Conservation (phyloP, 106 monocot species). For the Dactylorhiza incarnata region DNA sequence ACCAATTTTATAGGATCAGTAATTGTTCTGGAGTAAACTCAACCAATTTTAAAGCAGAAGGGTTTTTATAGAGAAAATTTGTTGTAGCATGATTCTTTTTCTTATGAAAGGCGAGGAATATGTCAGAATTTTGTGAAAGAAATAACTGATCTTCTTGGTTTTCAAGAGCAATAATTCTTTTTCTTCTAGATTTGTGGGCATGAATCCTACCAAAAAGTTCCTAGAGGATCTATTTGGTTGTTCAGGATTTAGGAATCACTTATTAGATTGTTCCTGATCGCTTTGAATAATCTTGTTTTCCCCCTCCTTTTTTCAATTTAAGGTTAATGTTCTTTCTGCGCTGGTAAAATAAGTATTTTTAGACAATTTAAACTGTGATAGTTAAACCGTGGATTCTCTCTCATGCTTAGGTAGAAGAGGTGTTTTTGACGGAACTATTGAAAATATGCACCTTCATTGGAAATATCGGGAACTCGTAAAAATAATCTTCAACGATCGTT, state of each 20-base stretch:
- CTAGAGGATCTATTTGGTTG: not conserved
- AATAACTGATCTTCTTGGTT: not conserved
- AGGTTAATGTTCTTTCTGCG: not conserved
- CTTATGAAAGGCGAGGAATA: no score
- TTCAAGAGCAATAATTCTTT: not conserved
- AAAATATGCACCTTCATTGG: slow-evolving; percentile 99
- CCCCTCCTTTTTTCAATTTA: not conserved
- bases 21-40: no score
- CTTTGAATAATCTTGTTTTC: not conserved
- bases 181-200: not conserved
- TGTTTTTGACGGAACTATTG: slow-evolving; percentile 94
- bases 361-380: not conserved
- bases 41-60: no score
- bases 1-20: no score
- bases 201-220: not conserved
- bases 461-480: slow-evolving; percentile 98
- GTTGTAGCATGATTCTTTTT: no score
- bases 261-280: not conserved
- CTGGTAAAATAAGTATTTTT: not conserved
- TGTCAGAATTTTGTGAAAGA: not conserved
- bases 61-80: no score
- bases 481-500: slow-evolving; percentile 63
- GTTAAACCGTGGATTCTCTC: not conserved
- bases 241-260: not conserved
- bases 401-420: slow-evolving; percentile 73